Evolutionary conservation across 768 basidiomycete species (phyloP), one percentile per base, ranked within the genome.

Genomic region (Lentinula raphanica): DNA sequence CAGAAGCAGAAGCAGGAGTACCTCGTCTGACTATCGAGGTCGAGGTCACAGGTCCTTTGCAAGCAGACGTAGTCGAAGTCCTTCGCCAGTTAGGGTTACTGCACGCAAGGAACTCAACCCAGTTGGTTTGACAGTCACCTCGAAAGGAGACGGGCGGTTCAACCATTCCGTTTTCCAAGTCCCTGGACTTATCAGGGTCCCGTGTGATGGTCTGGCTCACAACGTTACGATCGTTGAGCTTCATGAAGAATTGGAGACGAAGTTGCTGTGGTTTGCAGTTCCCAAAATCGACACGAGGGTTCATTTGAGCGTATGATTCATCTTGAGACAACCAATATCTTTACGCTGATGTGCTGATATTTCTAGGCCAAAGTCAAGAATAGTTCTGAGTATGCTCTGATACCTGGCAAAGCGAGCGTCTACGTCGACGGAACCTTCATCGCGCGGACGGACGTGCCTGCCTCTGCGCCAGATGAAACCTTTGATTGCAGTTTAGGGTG

Each of bases 341-440:
- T 25, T 32, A 3, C 13, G 9, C 27, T 40, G 23, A 29, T 28
- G 45, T 44, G 32, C 45, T 32, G 40, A 51, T 44, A 36, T 62
- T 42, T 17, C 40, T 60, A 82, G 76, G 78, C 76, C 12, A 75
- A 69, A 50, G 74, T 85, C 57, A 77, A 76, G 66, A 85, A 85
- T 60, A 75, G 75, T 12, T 82, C 80, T 5, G 78, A 80, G 27
- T 82, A 81, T 59, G 76, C 78, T 2, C 65, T 86, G 1, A 71
- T 86, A 8, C 62, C 68, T 0, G 84, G 84, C 0, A 61, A 65
- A 0, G 78, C 78, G 0, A 80, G 75, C 59, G 74, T 84, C 0
- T 85, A 82, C 63, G 72, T 85, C 31, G 80, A 85, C 64, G 80
- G 80, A 31, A 78, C 77, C 57, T 84, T 82, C 64, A 80, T 85